A percentile compares a stretch with the other conserved stretches of the same genome.
phyloP scores from a whole-genome alignment of 2,329 filamentous ascomycete genomes.

The Pseudopithomyces chartarum region DNA sequence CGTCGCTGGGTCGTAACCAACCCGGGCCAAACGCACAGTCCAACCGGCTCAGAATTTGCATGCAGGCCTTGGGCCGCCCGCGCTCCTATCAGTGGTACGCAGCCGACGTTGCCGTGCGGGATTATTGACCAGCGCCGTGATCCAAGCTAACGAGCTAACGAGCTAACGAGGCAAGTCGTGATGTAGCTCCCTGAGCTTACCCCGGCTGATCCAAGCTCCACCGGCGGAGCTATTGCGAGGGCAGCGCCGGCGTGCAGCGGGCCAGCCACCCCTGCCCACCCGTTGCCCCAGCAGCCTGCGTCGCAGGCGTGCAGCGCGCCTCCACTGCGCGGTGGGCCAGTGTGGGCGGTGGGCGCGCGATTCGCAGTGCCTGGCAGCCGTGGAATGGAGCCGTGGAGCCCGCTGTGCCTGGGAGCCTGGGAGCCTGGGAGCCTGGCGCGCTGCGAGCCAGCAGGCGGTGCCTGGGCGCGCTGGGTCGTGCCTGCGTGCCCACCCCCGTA shows the following conservation, averaged over 20 bases:
- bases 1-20: conserved; percentile 12
- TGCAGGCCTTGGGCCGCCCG: neutral
- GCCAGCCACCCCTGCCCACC: neutral
- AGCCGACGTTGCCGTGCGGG: too few species aligned
- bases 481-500: too few species aligned
- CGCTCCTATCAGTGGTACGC: too few species aligned
- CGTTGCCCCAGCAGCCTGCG: conserved; percentile 4
- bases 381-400: too few species aligned
- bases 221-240: neutral
- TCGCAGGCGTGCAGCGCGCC: neutral
- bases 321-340: neutral
- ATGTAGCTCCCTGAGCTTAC: conserved; percentile 5
- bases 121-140: neutral
- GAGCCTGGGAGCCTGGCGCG: too few species aligned
- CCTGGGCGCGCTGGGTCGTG: too few species aligned
- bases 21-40: neutral
- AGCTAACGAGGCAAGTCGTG: conserved; percentile 4
- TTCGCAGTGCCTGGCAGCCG: neutral
- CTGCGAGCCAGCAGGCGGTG: too few species aligned
- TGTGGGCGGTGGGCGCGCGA: neutral
- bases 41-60: conserved; percentile 7
- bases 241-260: neutral
- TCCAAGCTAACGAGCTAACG: neutral
- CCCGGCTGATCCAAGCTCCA: conserved; percentile 8
- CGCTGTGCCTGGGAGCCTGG: neutral